Evolutionary conservation across 2,329 filamentous ascomycete genomes (phyloP).

Genomic region (Sclerotinia spermophila): DNA sequence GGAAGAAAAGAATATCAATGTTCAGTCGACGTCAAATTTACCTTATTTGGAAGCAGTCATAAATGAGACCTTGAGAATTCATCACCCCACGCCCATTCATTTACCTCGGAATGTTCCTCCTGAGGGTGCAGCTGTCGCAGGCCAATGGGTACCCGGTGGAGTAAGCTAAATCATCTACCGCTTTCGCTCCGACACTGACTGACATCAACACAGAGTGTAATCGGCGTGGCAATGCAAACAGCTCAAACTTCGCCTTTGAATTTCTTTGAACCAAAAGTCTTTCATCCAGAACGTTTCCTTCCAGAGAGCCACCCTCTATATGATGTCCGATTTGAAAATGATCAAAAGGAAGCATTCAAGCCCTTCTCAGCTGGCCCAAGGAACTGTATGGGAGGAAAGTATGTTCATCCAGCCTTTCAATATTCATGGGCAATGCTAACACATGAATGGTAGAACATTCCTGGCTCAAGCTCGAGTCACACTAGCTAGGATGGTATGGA

Average conservation of each 20-base stretch:
- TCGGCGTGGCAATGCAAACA: neutral
- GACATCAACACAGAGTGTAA: neutral
- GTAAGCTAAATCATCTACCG: neutral
- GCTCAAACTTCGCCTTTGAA: neutral
- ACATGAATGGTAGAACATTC: neutral
- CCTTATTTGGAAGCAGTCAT: conserved; percentile 16
- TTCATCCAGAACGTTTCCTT: conserved; percentile 11
- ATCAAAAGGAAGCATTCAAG: conserved; percentile 6
- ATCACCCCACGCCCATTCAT: conserved; percentile 15
- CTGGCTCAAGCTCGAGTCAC: neutral
- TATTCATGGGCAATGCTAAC: neutral
- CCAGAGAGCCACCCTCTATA: neutral
- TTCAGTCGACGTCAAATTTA: conserved; percentile 21
- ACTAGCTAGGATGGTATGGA: neutral
- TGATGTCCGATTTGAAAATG: neutral
- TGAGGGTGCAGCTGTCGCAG: conserved; percentile 10
- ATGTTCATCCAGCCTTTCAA: neutral
- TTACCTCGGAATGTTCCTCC: conserved; percentile 12
- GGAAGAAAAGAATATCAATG: conserved; percentile 40
- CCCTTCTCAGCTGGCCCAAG: neutral
- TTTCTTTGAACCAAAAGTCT: conserved; percentile 4
- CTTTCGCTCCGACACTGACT: neutral
- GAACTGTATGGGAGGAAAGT: conserved; percentile 10
- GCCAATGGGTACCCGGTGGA: conserved; percentile 17
- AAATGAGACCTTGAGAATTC: conserved; percentile 19